These are phyloP conservation scores for Boletus eberwhitei DNA, from an alignment of 768 basidiomycete species.

Conservation along the genomic window DNA sequence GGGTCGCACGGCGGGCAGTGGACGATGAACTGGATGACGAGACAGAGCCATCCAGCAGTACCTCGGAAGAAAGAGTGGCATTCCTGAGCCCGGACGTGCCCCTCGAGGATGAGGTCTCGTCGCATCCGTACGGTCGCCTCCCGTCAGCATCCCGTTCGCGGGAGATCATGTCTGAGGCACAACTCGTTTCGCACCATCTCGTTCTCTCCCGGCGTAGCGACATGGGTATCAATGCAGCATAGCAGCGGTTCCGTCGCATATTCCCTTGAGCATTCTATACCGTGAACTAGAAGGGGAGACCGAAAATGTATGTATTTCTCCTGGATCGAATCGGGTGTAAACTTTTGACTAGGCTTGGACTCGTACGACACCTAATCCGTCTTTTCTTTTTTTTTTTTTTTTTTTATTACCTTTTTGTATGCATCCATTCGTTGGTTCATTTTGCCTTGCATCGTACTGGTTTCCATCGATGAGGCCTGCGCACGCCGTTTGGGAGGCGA, in stretches of 20 bases:
- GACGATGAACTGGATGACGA: conserved; percentile 53
- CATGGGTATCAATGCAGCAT: conserved; percentile 7
- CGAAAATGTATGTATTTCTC: conserved; percentile 18
- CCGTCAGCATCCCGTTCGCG: conserved; percentile 18
- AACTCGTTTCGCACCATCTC: conserved; percentile 28
- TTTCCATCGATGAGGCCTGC: too few relatives aligned
- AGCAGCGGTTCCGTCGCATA: neutral
- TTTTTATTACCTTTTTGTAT: neutral
- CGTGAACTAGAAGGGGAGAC: neutral
- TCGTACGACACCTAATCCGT: neutral
- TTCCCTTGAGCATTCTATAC: neutral
- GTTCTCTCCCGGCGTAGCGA: conserved; percentile 19
- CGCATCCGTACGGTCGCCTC: conserved; percentile 19
- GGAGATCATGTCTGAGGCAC: conserved; percentile 46
- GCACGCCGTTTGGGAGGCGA: neutral
- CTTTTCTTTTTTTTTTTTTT: neutral
- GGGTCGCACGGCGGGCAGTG: conserved; percentile 71
- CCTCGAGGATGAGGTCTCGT: conserved; percentile 21
- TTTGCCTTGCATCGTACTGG: too few relatives aligned
- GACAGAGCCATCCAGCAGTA: conserved; percentile 20
- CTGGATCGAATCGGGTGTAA: conserved; percentile 20
- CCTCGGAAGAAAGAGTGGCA: conserved; percentile 50
- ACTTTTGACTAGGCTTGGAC: conserved; percentile 12
- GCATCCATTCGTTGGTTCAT: conserved; percentile 6
- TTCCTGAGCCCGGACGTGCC: conserved; percentile 42